Conservation (phyloP, 495 filamentous ascomycete genomes). For the Penicillium mononematosum region DNA sequence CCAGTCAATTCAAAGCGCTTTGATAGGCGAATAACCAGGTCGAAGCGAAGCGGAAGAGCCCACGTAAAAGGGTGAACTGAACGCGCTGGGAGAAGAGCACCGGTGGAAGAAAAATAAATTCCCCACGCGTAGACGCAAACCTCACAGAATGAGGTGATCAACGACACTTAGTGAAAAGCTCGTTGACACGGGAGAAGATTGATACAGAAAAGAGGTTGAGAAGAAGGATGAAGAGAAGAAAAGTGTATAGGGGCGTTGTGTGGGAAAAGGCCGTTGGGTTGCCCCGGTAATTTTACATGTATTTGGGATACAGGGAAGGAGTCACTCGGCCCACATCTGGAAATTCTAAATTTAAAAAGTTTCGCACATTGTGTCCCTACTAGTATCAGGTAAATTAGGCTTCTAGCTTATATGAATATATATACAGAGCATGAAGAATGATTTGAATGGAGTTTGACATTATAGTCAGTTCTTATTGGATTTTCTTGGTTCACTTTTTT, state of each 20-base stretch:
- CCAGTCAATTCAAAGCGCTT: conserved; percentile 10
- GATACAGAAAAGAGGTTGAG: conserved; percentile 19
- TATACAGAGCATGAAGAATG: neutral
- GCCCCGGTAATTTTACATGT: conserved; percentile 14
- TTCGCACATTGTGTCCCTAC: neutral
- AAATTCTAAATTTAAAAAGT: conserved; percentile 12
- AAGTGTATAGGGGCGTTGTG: conserved; percentile 22
- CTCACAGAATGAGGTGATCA: conserved; percentile 34
- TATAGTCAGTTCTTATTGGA: neutral
- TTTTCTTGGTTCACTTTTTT: neutral
- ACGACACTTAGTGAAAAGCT: conserved; percentile 58
- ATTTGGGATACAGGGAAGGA: conserved; percentile 8
- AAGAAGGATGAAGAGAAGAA: conserved; percentile 21
- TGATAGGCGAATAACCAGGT: conserved; percentile 13
- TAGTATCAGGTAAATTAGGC: neutral
- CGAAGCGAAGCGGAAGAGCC: conserved; percentile 12
- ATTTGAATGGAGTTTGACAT: neutral
- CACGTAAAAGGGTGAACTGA: conserved; percentile 11
- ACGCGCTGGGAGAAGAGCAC: conserved; percentile 16
- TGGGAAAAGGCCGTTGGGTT: conserved; percentile 20
- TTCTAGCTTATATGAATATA: too few species aligned
- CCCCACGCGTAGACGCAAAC: conserved; percentile 34
- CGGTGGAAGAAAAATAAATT: conserved; percentile 19
- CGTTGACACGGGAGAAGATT: conserved; percentile 35
- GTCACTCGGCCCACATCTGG: conserved; percentile 1